Evolutionary conservation across 176 grass and related monocot genomes (phyloP).

Genomic region (Pontederia crassipes): DNA sequence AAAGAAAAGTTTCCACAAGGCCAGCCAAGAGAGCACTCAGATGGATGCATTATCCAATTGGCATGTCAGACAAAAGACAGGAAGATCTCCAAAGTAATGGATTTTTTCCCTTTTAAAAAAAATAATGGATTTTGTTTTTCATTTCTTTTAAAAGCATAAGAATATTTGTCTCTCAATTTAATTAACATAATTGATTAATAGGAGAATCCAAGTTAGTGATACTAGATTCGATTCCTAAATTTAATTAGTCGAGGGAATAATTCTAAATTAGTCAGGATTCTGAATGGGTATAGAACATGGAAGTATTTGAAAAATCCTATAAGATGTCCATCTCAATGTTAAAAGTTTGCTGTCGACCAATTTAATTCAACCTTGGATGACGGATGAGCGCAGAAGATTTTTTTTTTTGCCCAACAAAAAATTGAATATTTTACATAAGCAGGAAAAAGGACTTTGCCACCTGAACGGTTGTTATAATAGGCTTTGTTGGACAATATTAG

Average conservation of each 20-base stretch:
- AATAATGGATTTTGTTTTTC: background rate
- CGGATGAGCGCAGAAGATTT: background rate
- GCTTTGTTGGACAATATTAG: no score
- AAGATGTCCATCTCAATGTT: background rate
- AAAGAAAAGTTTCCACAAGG: background rate
- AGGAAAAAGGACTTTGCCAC: background rate
- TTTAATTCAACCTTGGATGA: background rate
- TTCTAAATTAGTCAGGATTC: no score
- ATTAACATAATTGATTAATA: no score
- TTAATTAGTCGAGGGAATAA: no score
- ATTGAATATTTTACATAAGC: background rate
- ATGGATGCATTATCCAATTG: background rate
- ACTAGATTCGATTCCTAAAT: no score
- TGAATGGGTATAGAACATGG: no score
- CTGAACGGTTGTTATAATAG: no score
- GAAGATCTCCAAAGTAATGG: background rate
- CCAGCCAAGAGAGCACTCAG: background rate
- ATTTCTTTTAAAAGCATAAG: background rate
- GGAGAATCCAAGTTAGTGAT: no score
- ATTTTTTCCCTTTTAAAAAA: background rate
- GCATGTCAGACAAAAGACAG: slow-evolving; percentile 5
- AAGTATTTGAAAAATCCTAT: background rate
- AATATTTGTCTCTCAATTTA: no score
- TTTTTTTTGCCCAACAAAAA: background rate
- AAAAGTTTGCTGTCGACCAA: background rate